Base-by-base conservation (phyloP, 1,284 basidiomycete genomes). In the Amylostereum areolatum region DNA sequence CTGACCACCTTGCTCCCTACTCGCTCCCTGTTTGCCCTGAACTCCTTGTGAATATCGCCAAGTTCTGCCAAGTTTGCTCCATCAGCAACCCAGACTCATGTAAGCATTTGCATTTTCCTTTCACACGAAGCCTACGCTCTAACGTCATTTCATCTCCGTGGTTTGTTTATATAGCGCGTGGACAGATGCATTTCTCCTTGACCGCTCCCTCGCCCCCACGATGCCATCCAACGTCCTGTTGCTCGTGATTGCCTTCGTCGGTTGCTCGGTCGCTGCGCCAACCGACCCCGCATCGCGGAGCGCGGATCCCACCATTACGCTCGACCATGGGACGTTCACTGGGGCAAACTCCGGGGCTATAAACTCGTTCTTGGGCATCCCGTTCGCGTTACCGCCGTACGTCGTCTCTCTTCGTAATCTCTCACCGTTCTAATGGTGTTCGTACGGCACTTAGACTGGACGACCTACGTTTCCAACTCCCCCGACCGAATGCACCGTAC, bases 331-430 rank as follows among this genome's bases (percentile, higher is more conserved):
- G 2, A 50, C 45, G 1, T 55, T 61, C 40, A 31, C 55, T 6
- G 59, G 61, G 0, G 52, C 40, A 3, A 42, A 50, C 5, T 50
- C 49, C 10, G 54, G 52, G 10, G 33, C 48, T 2, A 59, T 71
- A 0, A 58, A 62, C 12, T 66, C 70, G 42, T 80, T 73, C 52
- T 59, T 79, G 1, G 77, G 78, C 0, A 77, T 81, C 31, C 78
- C 78, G 0, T 83, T 73, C 50, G 78, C 78, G 0, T 52, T 66
- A 42, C 67, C 72, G 2, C 71, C 71, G 66, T 69, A 50, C 35
- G 66, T 58, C 11, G 28, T 8, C 18, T 33, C 11, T 40, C 39
- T 32, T 45, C 12, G 12, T 12, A 32, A 0, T 10, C 33, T 30
- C 2, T 6, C 12, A n/a, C n/a, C 18, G 10, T 28, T 32, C 31